Conservation (phyloP, 2,329 filamentous ascomycete genomes). For the Diaporthe sp. region DNA sequence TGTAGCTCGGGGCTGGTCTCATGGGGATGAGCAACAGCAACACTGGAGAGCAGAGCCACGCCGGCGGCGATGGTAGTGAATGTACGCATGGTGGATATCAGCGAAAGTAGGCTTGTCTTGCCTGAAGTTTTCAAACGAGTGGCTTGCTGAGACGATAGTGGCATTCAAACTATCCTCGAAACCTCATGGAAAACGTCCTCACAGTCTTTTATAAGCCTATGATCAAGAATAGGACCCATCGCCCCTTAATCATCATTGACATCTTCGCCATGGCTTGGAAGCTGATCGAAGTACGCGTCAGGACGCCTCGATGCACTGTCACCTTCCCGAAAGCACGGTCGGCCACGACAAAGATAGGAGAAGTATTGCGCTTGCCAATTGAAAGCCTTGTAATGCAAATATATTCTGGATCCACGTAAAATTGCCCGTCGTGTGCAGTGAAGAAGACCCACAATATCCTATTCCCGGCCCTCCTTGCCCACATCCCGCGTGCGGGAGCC, state of each 20-base stretch:
- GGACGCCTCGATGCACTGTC: not conserved
- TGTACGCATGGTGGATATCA: conserved; percentile 7
- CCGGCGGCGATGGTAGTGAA: not conserved
- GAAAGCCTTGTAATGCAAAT: conserved; percentile 24
- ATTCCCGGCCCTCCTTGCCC: not conserved
- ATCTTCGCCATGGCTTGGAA: not conserved
- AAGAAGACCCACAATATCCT: not conserved
- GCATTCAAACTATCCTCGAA: not conserved
- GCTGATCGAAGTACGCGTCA: conserved; percentile 19
- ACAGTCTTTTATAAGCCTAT: not conserved
- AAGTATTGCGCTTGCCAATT: conserved; percentile 1
- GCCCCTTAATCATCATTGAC: conserved; percentile 3
- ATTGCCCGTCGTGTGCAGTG: not conserved
- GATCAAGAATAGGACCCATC: not conserved
- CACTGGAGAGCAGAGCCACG: conserved; percentile 36
- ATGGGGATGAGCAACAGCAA: conserved; percentile 41
- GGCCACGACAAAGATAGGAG: conserved; percentile 6
- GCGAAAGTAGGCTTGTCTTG: conserved; percentile 4
- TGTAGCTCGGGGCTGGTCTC: conserved; percentile 41
- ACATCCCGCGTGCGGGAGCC: conserved; percentile 24
- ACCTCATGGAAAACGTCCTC: not conserved
- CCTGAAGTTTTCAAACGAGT: not conserved
- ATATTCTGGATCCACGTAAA: conserved; percentile 17
- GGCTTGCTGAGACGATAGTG: not conserved
- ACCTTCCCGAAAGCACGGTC: conserved; percentile 1